Conservation (phyloP, 768 basidiomycete genomes). For the Rubroboletus pulcherrimus region DNA sequence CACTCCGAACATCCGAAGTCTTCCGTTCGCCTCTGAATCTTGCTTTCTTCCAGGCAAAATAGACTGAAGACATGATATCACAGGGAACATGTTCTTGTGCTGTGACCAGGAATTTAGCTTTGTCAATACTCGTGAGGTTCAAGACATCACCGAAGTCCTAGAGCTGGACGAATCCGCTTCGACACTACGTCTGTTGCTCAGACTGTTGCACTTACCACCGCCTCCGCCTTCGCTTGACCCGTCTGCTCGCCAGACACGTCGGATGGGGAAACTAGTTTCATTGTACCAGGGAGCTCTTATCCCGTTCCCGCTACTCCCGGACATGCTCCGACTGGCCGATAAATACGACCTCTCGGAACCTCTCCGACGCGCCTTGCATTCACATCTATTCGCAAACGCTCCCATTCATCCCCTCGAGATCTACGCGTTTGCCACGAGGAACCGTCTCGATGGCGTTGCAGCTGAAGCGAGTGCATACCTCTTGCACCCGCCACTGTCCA, state of each 20-base stretch:
- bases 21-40: conserved; percentile 47
- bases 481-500: conserved; percentile 48
- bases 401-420: conserved; percentile 51
- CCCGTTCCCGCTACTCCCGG: conserved; percentile 60
- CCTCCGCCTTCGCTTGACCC: conserved; percentile 38
- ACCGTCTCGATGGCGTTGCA: conserved; percentile 45
- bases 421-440: conserved; percentile 51
- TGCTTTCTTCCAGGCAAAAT: not conserved
- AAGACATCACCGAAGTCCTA: conserved; percentile 34
- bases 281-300: conserved; percentile 44
- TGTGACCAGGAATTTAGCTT: conserved; percentile 39
- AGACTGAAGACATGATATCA: conserved; percentile 9
- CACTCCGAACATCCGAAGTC: conserved; percentile 54
- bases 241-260: conserved; percentile 24
- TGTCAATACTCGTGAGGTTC: conserved; percentile 7
- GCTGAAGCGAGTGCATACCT: conserved; percentile 58
- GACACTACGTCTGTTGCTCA: conserved; percentile 48
- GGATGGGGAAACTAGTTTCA: conserved; percentile 31
- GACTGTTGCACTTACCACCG: conserved; percentile 54
- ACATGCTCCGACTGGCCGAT: conserved; percentile 56
- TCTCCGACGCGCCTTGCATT: conserved; percentile 40
- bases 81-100: conserved; percentile 68
- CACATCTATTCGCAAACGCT: conserved; percentile 55
- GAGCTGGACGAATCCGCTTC: conserved; percentile 54
- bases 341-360: conserved; percentile 58